Evolutionary conservation across 2,329 filamentous ascomycete species (phyloP).

Genomic region (Arthroderma sp.): DNA sequence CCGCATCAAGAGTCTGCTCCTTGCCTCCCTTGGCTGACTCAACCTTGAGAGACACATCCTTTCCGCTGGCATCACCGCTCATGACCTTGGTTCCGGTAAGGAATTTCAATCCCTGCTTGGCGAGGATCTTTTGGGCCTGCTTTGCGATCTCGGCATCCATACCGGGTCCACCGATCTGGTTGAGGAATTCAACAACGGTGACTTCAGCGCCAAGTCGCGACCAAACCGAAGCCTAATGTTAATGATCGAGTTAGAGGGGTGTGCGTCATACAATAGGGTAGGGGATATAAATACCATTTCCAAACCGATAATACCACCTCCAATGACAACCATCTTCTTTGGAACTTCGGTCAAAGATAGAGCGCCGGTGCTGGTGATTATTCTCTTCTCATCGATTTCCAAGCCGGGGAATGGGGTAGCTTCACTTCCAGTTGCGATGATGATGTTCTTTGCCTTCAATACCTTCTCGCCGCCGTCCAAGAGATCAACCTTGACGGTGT

Average conservation of each 20-base stretch:
- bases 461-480: conserved; percentile 83
- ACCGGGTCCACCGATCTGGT: conserved; percentile 91
- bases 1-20: conserved; percentile 77
- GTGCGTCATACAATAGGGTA: background rate
- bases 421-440: conserved; percentile 93
- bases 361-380: conserved; percentile 91
- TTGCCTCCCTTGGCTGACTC: conserved; percentile 96
- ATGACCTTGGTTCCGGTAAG: conserved; percentile 94
- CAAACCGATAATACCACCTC: conserved; percentile 94
- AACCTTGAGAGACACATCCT: conserved; percentile 66
- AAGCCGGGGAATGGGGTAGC: conserved; percentile 92
- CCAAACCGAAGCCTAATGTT: conserved; percentile 67
- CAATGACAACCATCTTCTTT: conserved; percentile 93
- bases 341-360: conserved; percentile 81
- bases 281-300: conserved; percentile 58
- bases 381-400: conserved; percentile 92
- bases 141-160: conserved; percentile 96
- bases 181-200: conserved; percentile 91
- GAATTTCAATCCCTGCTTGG: conserved; percentile 96
- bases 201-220: conserved; percentile 86
- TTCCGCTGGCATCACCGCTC: conserved; percentile 65
- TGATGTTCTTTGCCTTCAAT: conserved; percentile 86
- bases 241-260: background rate
- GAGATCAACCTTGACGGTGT: conserved; percentile 82
- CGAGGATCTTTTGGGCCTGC: conserved; percentile 77